Conservation (phyloP, 208 protist species). For the Borovskyia barvae region DNA sequence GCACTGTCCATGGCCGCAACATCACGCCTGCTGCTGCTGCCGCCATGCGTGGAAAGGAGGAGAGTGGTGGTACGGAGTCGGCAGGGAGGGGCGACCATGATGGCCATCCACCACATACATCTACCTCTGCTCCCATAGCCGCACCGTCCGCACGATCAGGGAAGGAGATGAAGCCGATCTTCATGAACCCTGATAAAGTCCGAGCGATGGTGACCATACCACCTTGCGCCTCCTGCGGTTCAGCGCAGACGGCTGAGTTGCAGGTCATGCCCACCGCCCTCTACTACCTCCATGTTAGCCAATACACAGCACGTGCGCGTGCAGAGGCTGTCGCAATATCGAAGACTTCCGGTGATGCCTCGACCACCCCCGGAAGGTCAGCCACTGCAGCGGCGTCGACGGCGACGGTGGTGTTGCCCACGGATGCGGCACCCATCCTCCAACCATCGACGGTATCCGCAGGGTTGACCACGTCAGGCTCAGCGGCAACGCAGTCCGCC, state of each 20-base stretch:
- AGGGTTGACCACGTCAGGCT: too few species aligned
- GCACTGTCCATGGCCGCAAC: background rate
- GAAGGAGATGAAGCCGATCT: slow-evolving; percentile 43
- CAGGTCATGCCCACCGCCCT: slow-evolving; percentile 81
- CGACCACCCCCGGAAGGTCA: background rate
- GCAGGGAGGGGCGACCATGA: too few species aligned
- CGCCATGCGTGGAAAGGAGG: slow-evolving; percentile 8
- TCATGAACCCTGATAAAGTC: slow-evolving; percentile 75
- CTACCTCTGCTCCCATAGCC: too few species aligned
- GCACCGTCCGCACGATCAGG: background rate
- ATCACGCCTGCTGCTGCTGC: background rate
- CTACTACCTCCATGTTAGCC: slow-evolving; percentile 62
- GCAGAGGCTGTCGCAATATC: background rate
- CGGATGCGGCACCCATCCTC: too few species aligned
- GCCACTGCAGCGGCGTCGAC: background rate
- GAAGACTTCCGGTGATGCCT: background rate
- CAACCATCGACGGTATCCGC: too few species aligned
- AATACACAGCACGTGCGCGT: slow-evolving; percentile 35
- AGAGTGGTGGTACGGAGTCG: too few species aligned
- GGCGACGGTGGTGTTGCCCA: too few species aligned
- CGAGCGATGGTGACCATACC: slow-evolving; percentile 40
- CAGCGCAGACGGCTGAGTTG: slow-evolving; percentile 65
- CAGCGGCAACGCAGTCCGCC: too few species aligned
- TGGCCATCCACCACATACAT: too few species aligned
- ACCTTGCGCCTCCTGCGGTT: slow-evolving; percentile 58